Base-by-base conservation (phyloP, 768 basidiomycete species). In the Daedaleopsis nitida region DNA sequence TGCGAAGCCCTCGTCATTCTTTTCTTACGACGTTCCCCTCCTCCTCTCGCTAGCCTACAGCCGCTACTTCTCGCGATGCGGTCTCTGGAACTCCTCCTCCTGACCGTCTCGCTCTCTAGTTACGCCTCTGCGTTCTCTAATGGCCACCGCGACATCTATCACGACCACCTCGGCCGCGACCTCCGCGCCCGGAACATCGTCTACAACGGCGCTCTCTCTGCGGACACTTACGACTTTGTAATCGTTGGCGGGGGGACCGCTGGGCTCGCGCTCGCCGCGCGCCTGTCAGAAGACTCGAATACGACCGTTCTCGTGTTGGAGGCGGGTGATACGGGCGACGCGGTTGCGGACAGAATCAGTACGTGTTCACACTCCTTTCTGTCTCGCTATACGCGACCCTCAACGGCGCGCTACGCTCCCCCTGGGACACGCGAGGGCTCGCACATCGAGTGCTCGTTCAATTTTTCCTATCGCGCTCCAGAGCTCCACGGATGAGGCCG, bases 221-320 rank as follows among this genome's bases (percentile, higher is more conserved):
- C 75, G 7, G 60, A 66, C 42, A 68, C 80, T 0, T 87, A 82
- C 67, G 85, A 86, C 74, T 86, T 82, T 68, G 77, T 87, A 55
- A 77, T 81, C 64, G 76, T 73, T 16, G 81, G 81, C 52, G 81
- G 82, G 48, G 81, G 81, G 23, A 73, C 80, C 27, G 78, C 77
- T n/a, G 82, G 82, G 17, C 73, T 81, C 51, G 79, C 78, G 17
- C 68, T 82, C n/a, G 82, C 81, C 5, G 68, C 73, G 32, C 75
- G 82, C 44, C 69, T 83, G 21, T 77, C 78, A 0, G 81, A 82
- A 61, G 79, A 82, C 65, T 49, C 71, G 2, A 76, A 77, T 61
- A 74, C 69, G 48, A 77, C 77, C 23, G 81, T 82, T 21, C 73
- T 81, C 48, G 77, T 81, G 23, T 72, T 76, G 43, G 75, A 76